Conservation (phyloP, 176 grass and related monocot genomes). For the Carex cristatella region DNA sequence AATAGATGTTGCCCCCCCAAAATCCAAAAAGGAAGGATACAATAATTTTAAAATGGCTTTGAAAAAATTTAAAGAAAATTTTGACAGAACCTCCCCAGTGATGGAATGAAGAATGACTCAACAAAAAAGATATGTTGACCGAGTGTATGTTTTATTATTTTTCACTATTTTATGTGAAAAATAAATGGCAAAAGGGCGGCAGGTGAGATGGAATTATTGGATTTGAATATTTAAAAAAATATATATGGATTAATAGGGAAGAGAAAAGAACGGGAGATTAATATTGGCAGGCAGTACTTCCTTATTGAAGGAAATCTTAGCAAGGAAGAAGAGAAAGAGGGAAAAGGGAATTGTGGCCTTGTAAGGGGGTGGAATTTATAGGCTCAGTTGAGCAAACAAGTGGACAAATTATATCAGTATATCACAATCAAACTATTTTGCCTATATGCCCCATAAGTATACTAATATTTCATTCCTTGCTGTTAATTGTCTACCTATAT, state of each 20-base stretch:
- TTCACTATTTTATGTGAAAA: slow-evolving; percentile 28
- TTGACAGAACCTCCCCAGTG: slow-evolving; percentile 25
- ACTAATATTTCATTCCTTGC: neutral
- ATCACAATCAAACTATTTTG: slow-evolving; percentile 8
- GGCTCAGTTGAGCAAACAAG: neutral
- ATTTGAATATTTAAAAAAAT: neutral
- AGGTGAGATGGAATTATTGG: neutral
- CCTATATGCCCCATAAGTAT: neutral
- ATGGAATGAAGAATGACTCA: neutral
- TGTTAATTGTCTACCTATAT: neutral
- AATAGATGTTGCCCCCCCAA: neutral
- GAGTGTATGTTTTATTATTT: neutral
- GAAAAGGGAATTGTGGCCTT: slow-evolving; percentile 81
- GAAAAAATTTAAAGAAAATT: neutral
- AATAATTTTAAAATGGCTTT: neutral
- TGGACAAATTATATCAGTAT: slow-evolving; percentile 32
- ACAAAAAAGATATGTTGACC: neutral
- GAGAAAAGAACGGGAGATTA: neutral
- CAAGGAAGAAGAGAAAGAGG: slow-evolving; percentile 35
- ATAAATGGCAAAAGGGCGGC: slow-evolving; percentile 1
- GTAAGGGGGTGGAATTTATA: slow-evolving; percentile 56
- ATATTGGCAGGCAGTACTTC: neutral
- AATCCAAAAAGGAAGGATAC: neutral
- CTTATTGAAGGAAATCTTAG: slow-evolving; percentile 23
- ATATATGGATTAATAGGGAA: slow-evolving; percentile 5